These are phyloP conservation scores for Davidsoniella virescens DNA, from an alignment of 2,329 filamentous ascomycete species.

Conservation along the genomic window DNA sequence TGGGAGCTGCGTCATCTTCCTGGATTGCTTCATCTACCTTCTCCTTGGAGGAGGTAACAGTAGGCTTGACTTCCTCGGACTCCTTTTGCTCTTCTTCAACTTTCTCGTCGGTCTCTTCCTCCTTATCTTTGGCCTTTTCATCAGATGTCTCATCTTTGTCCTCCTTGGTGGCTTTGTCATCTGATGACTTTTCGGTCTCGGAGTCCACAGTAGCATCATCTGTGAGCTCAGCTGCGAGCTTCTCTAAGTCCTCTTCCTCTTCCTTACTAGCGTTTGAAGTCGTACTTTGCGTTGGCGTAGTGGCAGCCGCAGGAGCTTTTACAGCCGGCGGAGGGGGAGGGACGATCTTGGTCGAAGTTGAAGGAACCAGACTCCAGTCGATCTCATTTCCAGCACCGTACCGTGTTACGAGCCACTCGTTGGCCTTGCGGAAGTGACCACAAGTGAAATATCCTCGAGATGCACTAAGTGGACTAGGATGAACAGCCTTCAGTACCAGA, in stretches of 20 bases:
- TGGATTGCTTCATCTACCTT: not conserved
- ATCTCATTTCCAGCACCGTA: constrained; percentile 72
- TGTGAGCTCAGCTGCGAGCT: constrained; percentile 11
- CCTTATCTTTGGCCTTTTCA: constrained; percentile 1
- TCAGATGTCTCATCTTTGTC: constrained; percentile 5
- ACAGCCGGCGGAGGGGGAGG: constrained; percentile 12
- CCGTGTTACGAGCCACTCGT: constrained; percentile 63
- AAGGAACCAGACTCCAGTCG: constrained; percentile 53
- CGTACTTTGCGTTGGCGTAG: constrained; percentile 3
- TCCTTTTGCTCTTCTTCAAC: not conserved
- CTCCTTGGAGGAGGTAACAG: not conserved
- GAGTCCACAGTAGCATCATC: constrained; percentile 13
- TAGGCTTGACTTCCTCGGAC: not conserved
- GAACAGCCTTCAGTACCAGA: constrained; percentile 69
- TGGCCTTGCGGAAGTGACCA: constrained; percentile 64
- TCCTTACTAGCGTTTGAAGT: not conserved
- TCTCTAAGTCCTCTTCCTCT: constrained; percentile 12
- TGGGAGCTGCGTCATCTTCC: not conserved
- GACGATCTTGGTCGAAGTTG: constrained; percentile 17
- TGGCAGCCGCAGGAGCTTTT: constrained; percentile 13
- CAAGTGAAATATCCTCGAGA: constrained; percentile 68
- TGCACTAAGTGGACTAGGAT: constrained; percentile 88
- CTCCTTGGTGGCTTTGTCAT: constrained; percentile 14
- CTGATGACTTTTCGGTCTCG: constrained; percentile 16
- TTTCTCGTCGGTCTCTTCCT: not conserved